Evolutionary conservation across 2,329 filamentous ascomycete species (phyloP), one percentile per base, ranked within the genome.

Genomic region (Sordariomycetes sp.): DNA sequence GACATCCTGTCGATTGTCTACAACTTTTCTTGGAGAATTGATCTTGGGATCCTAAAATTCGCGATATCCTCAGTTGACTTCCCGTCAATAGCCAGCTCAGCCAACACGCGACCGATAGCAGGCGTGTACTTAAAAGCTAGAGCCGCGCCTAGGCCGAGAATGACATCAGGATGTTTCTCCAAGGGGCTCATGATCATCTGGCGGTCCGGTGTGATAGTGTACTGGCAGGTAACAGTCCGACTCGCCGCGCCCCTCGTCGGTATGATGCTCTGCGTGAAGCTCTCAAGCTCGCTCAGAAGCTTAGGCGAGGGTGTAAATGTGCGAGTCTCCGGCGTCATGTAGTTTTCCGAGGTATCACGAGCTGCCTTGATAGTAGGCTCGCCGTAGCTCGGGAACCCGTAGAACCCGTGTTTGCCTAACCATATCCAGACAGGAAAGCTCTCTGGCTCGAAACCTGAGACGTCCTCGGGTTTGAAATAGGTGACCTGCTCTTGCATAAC

Each of bases 121-220:
- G 47, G 47, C 0, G 46, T 42, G 32, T 48, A 49, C 17, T 49
- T 49, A 30, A 49, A 49, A 0, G 38, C 47, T 33, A 48, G 46
- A 0, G 38, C 45, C 23, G 39, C 45, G 2, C 45, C 44, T 4
- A 49, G 21, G 1, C 36, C 46, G 0, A 49, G n/a, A 10, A 49
- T 39, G 1, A 49, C 37, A 32, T 46, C 29, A 0, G 35, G 31
- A 2, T 49, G 27, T 5, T 30, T 36, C 18, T 41, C 36, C 8
- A 49, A 16, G 0, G 43, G 40, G 6, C 45, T 43, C 6, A 49
- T 45, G 3, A 49, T 29, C 1, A 49, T 46, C 19, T 47, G 47
- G 2, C 47, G 41, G 16, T 44, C 45, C 0, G 46, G 46, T 0
- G 47, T 49, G 1, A 48, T 43, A 0, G 46, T 40, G 8, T 49